Base-by-base conservation (phyloP, 306 rosid species). In the Prunus kanzakura region DNA sequence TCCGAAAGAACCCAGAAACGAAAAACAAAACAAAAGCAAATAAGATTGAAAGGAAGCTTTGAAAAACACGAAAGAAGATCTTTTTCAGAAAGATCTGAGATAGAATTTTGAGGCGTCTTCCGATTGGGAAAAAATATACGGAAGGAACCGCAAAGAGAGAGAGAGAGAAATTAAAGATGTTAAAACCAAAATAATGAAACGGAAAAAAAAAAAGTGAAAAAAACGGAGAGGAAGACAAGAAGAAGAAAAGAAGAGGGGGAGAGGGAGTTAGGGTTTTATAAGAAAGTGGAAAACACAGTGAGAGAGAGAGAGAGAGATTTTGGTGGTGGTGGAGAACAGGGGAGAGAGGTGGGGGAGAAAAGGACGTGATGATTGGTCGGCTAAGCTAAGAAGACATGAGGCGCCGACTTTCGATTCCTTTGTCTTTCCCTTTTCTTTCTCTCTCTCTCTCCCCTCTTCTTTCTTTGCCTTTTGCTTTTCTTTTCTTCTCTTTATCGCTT, bases 291-390 rank as follows among this genome's bases (percentile, higher is more conserved):
- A 23, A 58, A 3, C 64, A 49, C 76, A 70, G 62, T 22, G 62
- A 29, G 60, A 19, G 64, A 43, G 20, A 20, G 55, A 23, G 25
- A 23, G 64, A 32, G 73, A 22, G 58, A 29, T 11, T 11, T 19
- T 18, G 47, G 73, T 22, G 19, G 52, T 45, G 30, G 61, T 50
- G 49, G 84, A 52, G 64, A 35, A 14, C 64, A 27, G 54, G 25
- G 23, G 30, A 60, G 15, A 8, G 41, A 4, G 67, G 57, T 22
- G 57, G 41, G 69, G 80, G 62, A 64, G 88, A 88, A 87, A 86
- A 68, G 56, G 92, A 84, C 77, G 84, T 57, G 73, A 74, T 81
- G 83, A 89, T 76, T 91, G 96, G 94, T 89, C 98, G 96, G 98
- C 91, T 55, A 76, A 50, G 66, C 13, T 38, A 22, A 8, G 84